Evolutionary conservation across 2,329 filamentous ascomycete species (phyloP).

Genomic region (Apiospora koreana): DNA sequence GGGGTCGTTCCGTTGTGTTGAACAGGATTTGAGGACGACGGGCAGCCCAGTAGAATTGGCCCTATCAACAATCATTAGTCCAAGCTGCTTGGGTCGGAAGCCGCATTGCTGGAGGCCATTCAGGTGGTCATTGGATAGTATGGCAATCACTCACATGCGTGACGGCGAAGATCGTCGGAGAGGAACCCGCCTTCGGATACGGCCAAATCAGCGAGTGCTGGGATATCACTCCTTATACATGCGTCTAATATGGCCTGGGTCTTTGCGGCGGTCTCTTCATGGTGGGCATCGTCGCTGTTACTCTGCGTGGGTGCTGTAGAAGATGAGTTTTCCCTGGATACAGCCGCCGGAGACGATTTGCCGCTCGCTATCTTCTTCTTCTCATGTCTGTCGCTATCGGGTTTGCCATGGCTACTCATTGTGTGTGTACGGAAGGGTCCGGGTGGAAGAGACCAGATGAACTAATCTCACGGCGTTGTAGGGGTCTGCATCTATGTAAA

Average conservation of each 20-base stretch:
- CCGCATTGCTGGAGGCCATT: not conserved
- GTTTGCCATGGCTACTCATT: constrained; percentile 5
- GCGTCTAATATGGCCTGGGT: constrained; percentile 56
- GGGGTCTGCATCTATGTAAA: not conserved
- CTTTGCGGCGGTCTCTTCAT: constrained; percentile 36
- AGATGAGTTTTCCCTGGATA: not conserved
- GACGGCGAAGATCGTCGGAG: constrained; percentile 66
- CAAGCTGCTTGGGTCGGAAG: not conserved
- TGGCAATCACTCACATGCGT: constrained; percentile 68
- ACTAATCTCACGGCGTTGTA: not conserved
- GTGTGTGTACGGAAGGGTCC: not conserved
- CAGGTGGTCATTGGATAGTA: not conserved
- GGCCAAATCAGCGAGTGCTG: constrained; percentile 58
- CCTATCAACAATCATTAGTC: constrained; percentile 43
- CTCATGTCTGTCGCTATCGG: not conserved
- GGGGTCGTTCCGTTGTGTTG: not conserved
- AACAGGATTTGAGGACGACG: constrained; percentile 22
- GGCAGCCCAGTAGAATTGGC: constrained; percentile 58
- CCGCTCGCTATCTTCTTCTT: not conserved
- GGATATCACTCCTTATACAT: constrained; percentile 59
- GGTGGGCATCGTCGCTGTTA: constrained; percentile 9
- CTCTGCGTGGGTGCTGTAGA: not conserved
- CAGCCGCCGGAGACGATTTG: not conserved
- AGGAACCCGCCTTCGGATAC: constrained; percentile 67
- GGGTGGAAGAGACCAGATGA: not conserved